These are phyloP conservation scores for Vigna trinervia DNA, from an alignment of 306 rosid species.

Conservation along the genomic window DNA sequence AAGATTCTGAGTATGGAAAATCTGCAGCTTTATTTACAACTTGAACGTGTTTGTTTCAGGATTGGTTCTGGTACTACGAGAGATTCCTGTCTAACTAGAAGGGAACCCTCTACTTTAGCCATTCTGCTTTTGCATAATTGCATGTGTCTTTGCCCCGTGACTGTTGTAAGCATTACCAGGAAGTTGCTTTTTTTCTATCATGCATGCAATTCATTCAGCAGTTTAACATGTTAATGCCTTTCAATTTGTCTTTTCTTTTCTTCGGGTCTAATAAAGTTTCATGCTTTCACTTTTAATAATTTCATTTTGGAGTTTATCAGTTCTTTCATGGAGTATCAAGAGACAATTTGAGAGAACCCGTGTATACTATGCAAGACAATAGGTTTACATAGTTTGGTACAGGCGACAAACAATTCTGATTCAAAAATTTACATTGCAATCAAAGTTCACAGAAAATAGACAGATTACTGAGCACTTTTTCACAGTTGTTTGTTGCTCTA, in stretches of 20 bases:
- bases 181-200: conserved; percentile 2
- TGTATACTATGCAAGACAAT: background rate
- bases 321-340: background rate
- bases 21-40: conserved; percentile 50
- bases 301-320: conserved; percentile 1
- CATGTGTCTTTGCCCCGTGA: conserved; percentile 47
- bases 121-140: conserved; percentile 32
- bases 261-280: background rate
- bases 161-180: background rate
- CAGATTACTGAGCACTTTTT: background rate
- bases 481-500: background rate
- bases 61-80: conserved; percentile 44
- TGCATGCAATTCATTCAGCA: conserved; percentile 13
- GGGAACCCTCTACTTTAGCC: conserved; percentile 43
- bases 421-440: background rate
- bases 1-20: conserved; percentile 41
- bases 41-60: conserved; percentile 35
- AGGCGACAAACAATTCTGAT: background rate
- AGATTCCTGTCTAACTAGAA: conserved; percentile 45
- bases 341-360: conserved; percentile 9
- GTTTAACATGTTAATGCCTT: background rate
- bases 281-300: background rate
- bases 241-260: background rate
- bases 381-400: conserved; percentile 7
- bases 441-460: conserved; percentile 15